A percentile compares a stretch with the other conserved stretches of the same genome.
These are phyloP conservation scores for Magnaporthales sp. DNA, from an alignment of 2,329 filamentous ascomycete genomes.

Conservation along the genomic window DNA sequence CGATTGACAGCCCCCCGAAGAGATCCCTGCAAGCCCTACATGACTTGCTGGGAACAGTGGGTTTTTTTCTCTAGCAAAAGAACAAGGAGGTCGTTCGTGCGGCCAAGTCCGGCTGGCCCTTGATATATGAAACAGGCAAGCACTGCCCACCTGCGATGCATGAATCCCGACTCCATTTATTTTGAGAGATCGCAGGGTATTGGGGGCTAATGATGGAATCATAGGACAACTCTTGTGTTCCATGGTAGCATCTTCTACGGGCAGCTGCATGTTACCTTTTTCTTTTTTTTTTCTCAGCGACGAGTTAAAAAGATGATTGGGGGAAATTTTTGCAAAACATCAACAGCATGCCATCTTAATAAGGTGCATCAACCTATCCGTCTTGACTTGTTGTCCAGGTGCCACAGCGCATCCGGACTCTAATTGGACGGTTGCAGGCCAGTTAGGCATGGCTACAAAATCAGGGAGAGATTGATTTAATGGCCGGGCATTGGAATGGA, in stretches of 20 bases:
- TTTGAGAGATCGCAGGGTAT: neutral
- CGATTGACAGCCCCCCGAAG: neutral
- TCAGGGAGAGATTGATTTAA: neutral
- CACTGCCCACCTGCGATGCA: neutral
- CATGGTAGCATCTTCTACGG: neutral
- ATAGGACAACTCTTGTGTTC: neutral
- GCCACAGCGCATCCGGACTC: neutral
- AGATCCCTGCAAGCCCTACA: neutral
- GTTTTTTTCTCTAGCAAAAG: neutral
- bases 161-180: neutral
- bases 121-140: neutral
- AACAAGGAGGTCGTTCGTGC: neutral
- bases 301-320: no score
- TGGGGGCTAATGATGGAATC: neutral
- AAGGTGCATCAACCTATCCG: neutral
- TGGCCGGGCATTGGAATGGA: no score
- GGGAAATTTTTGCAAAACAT: neutral
- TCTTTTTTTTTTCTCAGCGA: no score
- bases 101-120: neutral
- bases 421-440: neutral
- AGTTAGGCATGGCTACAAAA: neutral
- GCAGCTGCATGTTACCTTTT: neutral
- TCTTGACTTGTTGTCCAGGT: neutral
- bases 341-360: neutral
- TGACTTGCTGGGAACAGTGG: neutral